Base-by-base conservation (phyloP, 2,329 filamentous ascomycete species). In the Trichoderma semiorbis region DNA sequence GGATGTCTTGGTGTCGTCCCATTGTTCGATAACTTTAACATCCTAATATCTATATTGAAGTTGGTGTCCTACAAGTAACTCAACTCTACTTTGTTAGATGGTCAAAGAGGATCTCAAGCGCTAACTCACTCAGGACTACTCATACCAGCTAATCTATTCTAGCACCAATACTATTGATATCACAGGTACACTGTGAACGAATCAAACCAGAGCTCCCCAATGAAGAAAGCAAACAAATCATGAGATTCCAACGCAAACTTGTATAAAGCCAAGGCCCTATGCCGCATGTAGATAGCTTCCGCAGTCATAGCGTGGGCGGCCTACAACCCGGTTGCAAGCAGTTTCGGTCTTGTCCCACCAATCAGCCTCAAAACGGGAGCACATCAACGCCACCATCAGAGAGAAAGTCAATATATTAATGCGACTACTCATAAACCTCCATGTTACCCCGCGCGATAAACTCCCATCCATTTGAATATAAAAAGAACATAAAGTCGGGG, bases 281-380 rank as follows among this genome's bases (percentile, higher is more conserved):
- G 10, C 64, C 64, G 10, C 47, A 57, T 57, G 28, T 5, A 24
- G 64, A 57, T 57, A 18, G 50, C 12, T 39, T 8, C 50, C 24
- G 64, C 47, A 10, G 16, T 50, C 32, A 57, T 67, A n/a, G 64
- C 64, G 64, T 39, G 64, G 64, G 64, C 32, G 64, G 64, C 64
- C 64, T 67, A 67, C 64, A 67, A 60, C 28, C 47, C 64, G 63
- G 12, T n/a, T 55, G 50, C 32, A 57, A 32, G 50, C 30, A 32
- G 7, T 55, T 55, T 28, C 32, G 24, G n/a, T 30, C 30, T 34
- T 55, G 63, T 34, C n/a, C 28, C 36, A 32, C 63, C 63, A 66
- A 63, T 63, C 61, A 63, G 11, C 16, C 34, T 30, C 24, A 21
- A n/a, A 26, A 18, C 26, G 16, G 24, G 34, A 36, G 32, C 50